phyloP scores from a whole-genome alignment of 768 basidiomycete species.

The Suillus luteus region DNA sequence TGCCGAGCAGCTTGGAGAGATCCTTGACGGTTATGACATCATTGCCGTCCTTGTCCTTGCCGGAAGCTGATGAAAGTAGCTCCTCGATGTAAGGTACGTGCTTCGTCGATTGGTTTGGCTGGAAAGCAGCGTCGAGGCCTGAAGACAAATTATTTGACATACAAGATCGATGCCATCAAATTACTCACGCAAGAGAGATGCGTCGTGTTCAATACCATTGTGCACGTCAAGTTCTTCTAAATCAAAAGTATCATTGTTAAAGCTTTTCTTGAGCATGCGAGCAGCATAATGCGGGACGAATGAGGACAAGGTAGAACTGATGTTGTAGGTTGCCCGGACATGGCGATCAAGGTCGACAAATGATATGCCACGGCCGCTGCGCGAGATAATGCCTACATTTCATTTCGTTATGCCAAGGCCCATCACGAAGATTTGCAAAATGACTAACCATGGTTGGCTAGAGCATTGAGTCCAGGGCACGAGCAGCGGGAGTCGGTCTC shows the following conservation, averaged over 20 bases:
- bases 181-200: slow-evolving; percentile 1
- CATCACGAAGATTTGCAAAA: background rate
- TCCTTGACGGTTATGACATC: background rate
- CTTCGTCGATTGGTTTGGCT: background rate
- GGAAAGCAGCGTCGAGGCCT: background rate
- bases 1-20: background rate
- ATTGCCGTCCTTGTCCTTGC: slow-evolving; percentile 1
- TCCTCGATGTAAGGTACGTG: slow-evolving; percentile 3
- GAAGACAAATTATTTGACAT: background rate
- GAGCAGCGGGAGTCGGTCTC: slow-evolving; percentile 1
- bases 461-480: slow-evolving; percentile 1
- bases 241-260: background rate
- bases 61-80: background rate
- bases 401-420: background rate
- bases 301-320: slow-evolving; percentile 2
- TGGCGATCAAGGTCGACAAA: background rate
- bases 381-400: background rate
- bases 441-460: background rate
- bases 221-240: background rate
- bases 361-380: background rate
- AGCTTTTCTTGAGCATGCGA: background rate
- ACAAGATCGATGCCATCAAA: background rate
- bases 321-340: background rate
- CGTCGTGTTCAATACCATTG: background rate
- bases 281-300: slow-evolving; percentile 1